Percentiles rank a stretch among this genome's conserved stretches.
Conservation (phyloP, 768 basidiomycete genomes). For the Auricularia auricula-judae region DNA sequence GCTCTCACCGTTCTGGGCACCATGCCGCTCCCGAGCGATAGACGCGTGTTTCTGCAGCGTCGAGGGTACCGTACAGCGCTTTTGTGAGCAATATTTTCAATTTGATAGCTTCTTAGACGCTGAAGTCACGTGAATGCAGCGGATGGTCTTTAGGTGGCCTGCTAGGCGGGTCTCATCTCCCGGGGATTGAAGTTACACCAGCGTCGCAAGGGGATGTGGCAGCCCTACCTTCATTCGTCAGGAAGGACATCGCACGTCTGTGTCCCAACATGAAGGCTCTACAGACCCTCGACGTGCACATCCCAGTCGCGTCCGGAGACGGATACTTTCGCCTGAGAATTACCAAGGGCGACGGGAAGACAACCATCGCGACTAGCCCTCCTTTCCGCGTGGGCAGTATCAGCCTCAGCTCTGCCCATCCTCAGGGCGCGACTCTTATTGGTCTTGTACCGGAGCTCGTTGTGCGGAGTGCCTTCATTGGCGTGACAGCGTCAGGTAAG, state of each 20-base stretch:
- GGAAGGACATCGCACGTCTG: constrained; percentile 5
- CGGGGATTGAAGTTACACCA: constrained; percentile 10
- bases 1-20: constrained; percentile 7
- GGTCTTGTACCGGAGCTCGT: constrained; percentile 9
- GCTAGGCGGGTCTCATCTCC: constrained; percentile 10
- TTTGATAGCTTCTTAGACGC: background rate
- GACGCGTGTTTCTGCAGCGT: constrained; percentile 10
- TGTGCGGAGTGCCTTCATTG: constrained; percentile 5
- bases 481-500: constrained; percentile 2
- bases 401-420: constrained; percentile 6
- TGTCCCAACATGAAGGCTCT: constrained; percentile 2
- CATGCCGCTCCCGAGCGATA: constrained; percentile 5
- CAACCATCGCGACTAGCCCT: constrained; percentile 7
- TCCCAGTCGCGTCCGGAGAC: constrained; percentile 10
- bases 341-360: constrained; percentile 4
- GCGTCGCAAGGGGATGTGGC: background rate
- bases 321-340: constrained; percentile 11
- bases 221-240: constrained; percentile 1
- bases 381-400: constrained; percentile 10
- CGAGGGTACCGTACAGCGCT: constrained; percentile 9
- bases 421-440: constrained; percentile 8
- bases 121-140: background rate
- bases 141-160: constrained; percentile 8
- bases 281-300: constrained; percentile 9
- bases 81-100: constrained; percentile 1